Percentiles rank a stretch among this genome's conserved stretches.
phyloP scores from a whole-genome alignment of 2,329 filamentous ascomycete species.

The Sporothrix schenckii region DNA sequence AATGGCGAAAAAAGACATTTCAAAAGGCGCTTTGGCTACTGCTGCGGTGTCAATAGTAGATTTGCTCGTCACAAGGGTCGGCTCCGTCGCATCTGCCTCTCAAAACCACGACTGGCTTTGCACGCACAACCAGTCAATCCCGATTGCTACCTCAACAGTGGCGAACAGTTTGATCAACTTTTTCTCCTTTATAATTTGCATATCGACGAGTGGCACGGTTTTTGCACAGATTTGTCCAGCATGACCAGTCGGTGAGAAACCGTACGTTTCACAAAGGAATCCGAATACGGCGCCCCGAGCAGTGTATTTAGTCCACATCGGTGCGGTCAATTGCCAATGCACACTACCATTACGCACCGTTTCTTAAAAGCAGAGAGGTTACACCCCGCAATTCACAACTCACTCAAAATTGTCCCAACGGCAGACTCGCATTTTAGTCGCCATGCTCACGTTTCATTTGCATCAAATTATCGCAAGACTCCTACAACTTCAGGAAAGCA shows the following conservation, averaged over 20 bases:
- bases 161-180: background rate
- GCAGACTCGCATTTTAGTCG: background rate
- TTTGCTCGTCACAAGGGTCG: background rate
- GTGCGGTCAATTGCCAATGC: background rate
- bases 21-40: background rate
- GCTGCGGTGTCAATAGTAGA: background rate
- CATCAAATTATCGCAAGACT: background rate
- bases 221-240: constrained; percentile 7
- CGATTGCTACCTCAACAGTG: background rate
- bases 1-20: background rate
- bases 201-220: background rate
- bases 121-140: background rate
- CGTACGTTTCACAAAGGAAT: background rate
- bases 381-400: background rate
- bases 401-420: background rate
- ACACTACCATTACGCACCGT: background rate
- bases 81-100: background rate
- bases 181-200: background rate
- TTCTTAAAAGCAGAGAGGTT: background rate
- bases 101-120: background rate
- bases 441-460: background rate
- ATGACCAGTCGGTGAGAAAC: background rate
- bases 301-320: background rate
- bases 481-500: background rate
- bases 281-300: background rate